These are phyloP conservation scores for Saturnispora halmiae DNA, from an alignment of 805 yeast species.

Conservation along the genomic window DNA sequence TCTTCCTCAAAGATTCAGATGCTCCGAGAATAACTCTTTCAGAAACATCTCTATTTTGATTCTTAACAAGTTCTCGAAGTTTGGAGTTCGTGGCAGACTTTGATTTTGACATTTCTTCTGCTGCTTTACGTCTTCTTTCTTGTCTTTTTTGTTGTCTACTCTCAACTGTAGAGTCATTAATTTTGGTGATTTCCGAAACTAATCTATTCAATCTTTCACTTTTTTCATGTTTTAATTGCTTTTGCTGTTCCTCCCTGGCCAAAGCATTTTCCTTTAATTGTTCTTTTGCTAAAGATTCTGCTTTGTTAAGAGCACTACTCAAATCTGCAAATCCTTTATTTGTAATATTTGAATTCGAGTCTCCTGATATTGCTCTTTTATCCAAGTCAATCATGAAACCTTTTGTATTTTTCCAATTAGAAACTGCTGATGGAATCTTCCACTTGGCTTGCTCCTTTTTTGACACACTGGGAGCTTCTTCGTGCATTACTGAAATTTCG, in stretches of 20 bases:
- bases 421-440: slow-evolving; percentile 84
- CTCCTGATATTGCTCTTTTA: slow-evolving; percentile 49
- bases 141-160: slow-evolving; percentile 33
- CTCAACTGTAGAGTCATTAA: slow-evolving; percentile 10
- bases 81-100: slow-evolving; percentile 39
- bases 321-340: slow-evolving; percentile 50
- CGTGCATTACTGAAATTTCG: slow-evolving; percentile 56
- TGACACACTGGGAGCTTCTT: slow-evolving; percentile 41
- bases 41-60: slow-evolving; percentile 44
- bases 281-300: slow-evolving; percentile 52
- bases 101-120: slow-evolving; percentile 34
- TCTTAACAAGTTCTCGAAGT: slow-evolving; percentile 34
- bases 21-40: slow-evolving; percentile 48
- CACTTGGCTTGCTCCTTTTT: slow-evolving; percentile 70
- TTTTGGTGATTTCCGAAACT: slow-evolving; percentile 37
- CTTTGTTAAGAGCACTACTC: slow-evolving; percentile 62
- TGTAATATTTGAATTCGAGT: slow-evolving; percentile 35
- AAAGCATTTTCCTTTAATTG: slow-evolving; percentile 44
- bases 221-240: slow-evolving; percentile 29
- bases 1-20: slow-evolving; percentile 16
- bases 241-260: slow-evolving; percentile 40
- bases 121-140: slow-evolving; percentile 39
- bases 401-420: slow-evolving; percentile 92
- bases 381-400: slow-evolving; percentile 81
- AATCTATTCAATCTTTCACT: slow-evolving; percentile 43